Evolutionary conservation across 352 stramenopile species (phyloP), one percentile per base, ranked within the genome.

Genomic region (Phytopythium litorale): DNA sequence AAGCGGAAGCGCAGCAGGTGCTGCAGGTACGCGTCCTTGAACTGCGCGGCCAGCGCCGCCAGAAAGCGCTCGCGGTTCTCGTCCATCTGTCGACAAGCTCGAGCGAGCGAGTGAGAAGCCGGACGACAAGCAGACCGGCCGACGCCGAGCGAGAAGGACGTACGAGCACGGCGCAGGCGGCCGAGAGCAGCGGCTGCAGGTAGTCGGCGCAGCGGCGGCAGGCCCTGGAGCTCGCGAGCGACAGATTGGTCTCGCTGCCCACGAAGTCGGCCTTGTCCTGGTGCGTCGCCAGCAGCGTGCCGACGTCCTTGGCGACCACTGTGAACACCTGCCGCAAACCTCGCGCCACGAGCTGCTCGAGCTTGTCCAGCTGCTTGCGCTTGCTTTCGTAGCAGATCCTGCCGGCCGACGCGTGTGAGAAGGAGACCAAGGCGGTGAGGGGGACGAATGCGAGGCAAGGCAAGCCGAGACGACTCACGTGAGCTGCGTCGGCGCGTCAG

Each of bases 341-440:
- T 0, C 46, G 57, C 15, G 73, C 68, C 43, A 94, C 81, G 3
- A 58, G 60, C 12, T 67, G 66, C 64, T 94, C 83, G 18, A 94
- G 70, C 40, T 81, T 89, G 13, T 88, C 71, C 1, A 89, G 64
- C 32, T 77, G 86, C 23, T 83, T 84, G 37, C 78, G 79, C 45
- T 92, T 90, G 68, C 68, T 84, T 52, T 94, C 83, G 59, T 84
- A 83, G 58, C 85, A 92, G 32, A 92, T 91, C 40, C 85, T 94
- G 52, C 16, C 19, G 4, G 19, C 16, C 5, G 55, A 15, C 33
- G 5, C 3, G 5, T 7, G 13, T 35, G 21, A 60, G 42, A 3
- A 56, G 6, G 11, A 7, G 37, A 33, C 23, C 13, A 55, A 0
- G 19, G 62, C n/a, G 37, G 13, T 58, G 19, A 4, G 16, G 38